Conservation (phyloP, 371 early-diverging fungal genomes). For the Nematocida ausubeli region DNA sequence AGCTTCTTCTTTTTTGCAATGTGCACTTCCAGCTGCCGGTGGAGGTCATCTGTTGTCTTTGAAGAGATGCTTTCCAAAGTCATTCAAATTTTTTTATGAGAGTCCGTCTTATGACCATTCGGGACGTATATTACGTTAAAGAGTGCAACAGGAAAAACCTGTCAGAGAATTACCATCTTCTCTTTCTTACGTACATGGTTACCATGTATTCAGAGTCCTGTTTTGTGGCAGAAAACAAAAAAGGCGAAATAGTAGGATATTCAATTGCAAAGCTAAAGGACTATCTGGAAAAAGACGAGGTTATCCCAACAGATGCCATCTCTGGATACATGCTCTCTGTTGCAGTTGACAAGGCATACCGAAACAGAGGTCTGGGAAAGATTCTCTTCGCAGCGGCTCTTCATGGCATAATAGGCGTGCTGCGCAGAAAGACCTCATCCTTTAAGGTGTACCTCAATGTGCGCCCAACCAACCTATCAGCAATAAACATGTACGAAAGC, state of each 20-base stretch:
- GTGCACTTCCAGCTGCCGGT: constrained; percentile 23
- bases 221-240: constrained; percentile 34
- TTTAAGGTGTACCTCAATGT: constrained; percentile 40
- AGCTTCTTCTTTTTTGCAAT: constrained; percentile 48
- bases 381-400: constrained; percentile 4
- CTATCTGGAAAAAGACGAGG: constrained; percentile 21
- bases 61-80: constrained; percentile 16
- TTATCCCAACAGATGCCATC: background rate
- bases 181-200: constrained; percentile 32
- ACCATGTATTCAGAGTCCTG: background rate
- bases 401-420: background rate
- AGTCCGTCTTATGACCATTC: constrained; percentile 10
- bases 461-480: background rate
- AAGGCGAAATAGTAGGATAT: constrained; percentile 28
- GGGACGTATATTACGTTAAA: constrained; percentile 24
- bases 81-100: constrained; percentile 33
- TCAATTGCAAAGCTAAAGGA: constrained; percentile 25
- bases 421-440: background rate
- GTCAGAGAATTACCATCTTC: constrained; percentile 28
- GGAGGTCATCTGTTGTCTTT: constrained; percentile 48
- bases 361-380: constrained; percentile 19
- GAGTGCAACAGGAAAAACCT: constrained; percentile 47
- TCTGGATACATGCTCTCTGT: constrained; percentile 30
- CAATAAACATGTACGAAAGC: constrained; percentile 25
- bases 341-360: constrained; percentile 38